Evolutionary conservation across 345 rosid species (phyloP).

Genomic region (Acer yangbiense): DNA sequence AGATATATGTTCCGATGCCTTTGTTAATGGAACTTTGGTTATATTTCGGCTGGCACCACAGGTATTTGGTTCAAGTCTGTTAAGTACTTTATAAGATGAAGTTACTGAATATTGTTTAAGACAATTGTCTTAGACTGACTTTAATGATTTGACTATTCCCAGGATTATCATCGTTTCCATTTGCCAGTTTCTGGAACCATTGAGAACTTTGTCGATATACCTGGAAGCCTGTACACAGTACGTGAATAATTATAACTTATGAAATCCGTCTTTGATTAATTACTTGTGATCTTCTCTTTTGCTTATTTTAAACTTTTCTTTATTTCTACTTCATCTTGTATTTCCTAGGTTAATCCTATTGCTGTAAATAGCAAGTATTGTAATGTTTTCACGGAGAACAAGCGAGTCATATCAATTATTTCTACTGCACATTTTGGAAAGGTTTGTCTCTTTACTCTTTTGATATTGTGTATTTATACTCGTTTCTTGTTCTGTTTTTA

Average conservation of each 20-base stretch:
- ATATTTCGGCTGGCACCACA: constrained; percentile 94
- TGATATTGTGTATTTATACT: neutral
- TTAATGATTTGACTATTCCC: constrained; percentile 22
- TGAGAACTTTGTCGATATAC: constrained; percentile 57
- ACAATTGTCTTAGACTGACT: neutral
- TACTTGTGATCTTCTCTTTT: neutral
- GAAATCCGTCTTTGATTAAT: neutral
- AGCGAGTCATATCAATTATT: constrained; percentile 70
- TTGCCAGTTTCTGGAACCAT: constrained; percentile 81
- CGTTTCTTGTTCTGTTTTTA: neutral
- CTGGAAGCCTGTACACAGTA: constrained; percentile 87
- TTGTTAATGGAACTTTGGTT: constrained; percentile 75
- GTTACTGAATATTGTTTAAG: neutral
- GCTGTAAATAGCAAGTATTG: constrained; percentile 95
- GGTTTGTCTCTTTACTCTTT: constrained; percentile 43
- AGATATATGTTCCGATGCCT: constrained; percentile 47
- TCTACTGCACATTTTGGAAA: constrained; percentile 80
- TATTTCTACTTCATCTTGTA: constrained; percentile 10
- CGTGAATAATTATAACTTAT: constrained; percentile 18
- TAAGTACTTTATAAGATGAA: neutral
- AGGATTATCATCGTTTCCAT: constrained; percentile 96
- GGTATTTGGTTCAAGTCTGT: constrained; percentile 36
- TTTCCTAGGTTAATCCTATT: constrained; percentile 82
- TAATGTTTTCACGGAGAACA: constrained; percentile 92
- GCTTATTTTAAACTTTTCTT: neutral